Conservation (phyloP, 495 filamentous ascomycete species). For the Podospora conica region DNA sequence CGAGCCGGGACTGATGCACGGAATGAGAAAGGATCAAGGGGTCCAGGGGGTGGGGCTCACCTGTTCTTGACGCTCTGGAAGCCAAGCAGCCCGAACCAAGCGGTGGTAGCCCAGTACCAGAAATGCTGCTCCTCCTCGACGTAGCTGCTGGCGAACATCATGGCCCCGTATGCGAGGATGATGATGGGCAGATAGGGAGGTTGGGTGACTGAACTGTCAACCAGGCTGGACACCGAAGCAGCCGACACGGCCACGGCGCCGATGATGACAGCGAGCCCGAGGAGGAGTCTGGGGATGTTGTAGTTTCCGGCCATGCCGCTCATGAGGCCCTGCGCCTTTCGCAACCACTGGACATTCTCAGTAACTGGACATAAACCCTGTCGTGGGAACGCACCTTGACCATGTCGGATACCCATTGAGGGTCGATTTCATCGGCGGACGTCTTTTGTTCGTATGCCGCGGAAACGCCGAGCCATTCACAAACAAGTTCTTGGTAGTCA, state of each 20-base stretch:
- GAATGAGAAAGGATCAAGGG: neutral
- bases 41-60: neutral
- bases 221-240: constrained; percentile 11
- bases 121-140: constrained; percentile 98
- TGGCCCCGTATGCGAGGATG: constrained; percentile 58
- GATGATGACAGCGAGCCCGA: constrained; percentile 27
- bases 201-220: constrained; percentile 2
- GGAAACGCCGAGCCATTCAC: constrained; percentile 51
- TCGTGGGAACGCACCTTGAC: constrained; percentile 22
- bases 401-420: constrained; percentile 23
- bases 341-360: constrained; percentile 51
- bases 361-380: neutral
- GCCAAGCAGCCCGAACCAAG: constrained; percentile 65
- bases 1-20: constrained; percentile 9
- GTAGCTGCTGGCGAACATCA: constrained; percentile 98
- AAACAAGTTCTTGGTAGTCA: constrained; percentile 56
- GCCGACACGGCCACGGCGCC: constrained; percentile 22
- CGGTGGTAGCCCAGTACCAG: constrained; percentile 87
- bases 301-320: constrained; percentile 90
- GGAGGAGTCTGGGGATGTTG: constrained; percentile 47
- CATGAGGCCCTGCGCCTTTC: constrained; percentile 64
- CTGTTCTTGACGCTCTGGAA: constrained; percentile 40
- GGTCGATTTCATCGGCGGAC: constrained; percentile 7
- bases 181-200: constrained; percentile 32
- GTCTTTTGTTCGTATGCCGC: constrained; percentile 12